phyloP scores from a whole-genome alignment of 177 flowering plant species.

The Tripterygium wilfordii region DNA sequence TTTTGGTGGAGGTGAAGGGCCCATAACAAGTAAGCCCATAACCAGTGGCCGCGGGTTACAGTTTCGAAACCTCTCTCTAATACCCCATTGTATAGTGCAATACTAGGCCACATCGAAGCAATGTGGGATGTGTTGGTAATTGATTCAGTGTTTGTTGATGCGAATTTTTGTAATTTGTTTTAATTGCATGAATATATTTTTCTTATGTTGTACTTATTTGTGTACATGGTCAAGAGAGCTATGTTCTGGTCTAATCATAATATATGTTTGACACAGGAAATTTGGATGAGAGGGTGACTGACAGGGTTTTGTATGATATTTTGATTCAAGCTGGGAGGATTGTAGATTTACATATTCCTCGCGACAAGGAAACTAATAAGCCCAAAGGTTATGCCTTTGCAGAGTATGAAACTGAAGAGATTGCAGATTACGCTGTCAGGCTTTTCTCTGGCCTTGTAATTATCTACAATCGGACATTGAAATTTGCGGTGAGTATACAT shows the following conservation, averaged over 20 bases:
- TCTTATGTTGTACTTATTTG: no score
- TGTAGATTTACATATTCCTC: constrained; percentile 68
- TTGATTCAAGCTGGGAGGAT: constrained; percentile 82
- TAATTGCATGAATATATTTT: no score
- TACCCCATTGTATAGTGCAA: no score
- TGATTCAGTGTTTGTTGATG: no score
- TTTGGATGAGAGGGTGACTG: constrained; percentile 81
- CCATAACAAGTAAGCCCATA: no score
- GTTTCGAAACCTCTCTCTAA: no score
- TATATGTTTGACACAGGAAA: constrained; percentile 52
- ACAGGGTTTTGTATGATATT: constrained; percentile 80
- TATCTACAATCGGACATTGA: constrained; percentile 61
- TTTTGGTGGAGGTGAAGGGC: no score
- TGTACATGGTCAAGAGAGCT: no score
- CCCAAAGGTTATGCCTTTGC: constrained; percentile 85
- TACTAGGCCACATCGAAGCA: no score
- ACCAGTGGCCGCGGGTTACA: no score
- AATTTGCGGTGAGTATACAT: constrained; percentile 59
- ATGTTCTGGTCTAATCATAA: not conserved
- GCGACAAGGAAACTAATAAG: constrained; percentile 67
- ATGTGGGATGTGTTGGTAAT: no score
- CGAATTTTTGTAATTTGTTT: no score
- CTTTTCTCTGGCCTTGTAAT: constrained; percentile 86
- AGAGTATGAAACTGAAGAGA: constrained; percentile 79
- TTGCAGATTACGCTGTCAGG: constrained; percentile 77